These are phyloP conservation scores for Verticillium longisporum DNA, from an alignment of 2,329 filamentous ascomycete species.

Conservation along the genomic window DNA sequence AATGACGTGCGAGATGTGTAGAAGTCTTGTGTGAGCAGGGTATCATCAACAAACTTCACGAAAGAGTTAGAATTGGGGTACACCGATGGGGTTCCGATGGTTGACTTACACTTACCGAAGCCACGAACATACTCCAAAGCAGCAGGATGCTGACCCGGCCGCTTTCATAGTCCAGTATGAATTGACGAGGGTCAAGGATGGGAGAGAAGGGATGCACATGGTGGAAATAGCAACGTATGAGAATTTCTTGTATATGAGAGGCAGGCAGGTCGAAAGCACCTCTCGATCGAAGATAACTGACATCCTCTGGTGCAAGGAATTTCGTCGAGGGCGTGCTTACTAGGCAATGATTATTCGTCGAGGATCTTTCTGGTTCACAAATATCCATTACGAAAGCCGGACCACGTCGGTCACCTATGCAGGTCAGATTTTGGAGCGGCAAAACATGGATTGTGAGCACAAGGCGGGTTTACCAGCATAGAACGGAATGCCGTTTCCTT, in stretches of 20 bases:
- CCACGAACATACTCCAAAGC: slow-evolving; percentile 22
- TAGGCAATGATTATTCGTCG: not conserved
- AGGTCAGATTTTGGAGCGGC: not conserved
- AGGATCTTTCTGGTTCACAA: not conserved
- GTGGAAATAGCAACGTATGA: slow-evolving; percentile 11
- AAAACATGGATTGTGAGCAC: too few species aligned
- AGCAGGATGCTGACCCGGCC: slow-evolving; percentile 12
- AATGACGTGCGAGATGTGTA: slow-evolving; percentile 22
- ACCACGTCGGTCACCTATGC: not conserved
- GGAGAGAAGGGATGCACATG: slow-evolving; percentile 15
- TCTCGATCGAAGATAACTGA: slow-evolving; percentile 1
- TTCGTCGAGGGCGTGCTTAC: not conserved
- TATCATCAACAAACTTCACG: not conserved
- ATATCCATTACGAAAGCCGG: not conserved
- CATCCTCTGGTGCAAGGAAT: not conserved
- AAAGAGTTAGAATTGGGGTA: not conserved
- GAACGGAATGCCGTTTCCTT: not conserved
- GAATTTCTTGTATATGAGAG: slow-evolving; percentile 3
- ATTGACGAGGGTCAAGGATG: slow-evolving; percentile 11
- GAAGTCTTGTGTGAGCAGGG: slow-evolving; percentile 1
- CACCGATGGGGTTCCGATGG: not conserved
- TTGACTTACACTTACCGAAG: slow-evolving; percentile 19
- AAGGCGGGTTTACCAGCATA: not conserved
- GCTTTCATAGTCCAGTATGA: slow-evolving; percentile 9
- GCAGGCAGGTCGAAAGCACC: slow-evolving; percentile 10